Evolutionary conservation across 805 yeast species (phyloP), one percentile per base, ranked within the genome.

Genomic region (Myxozyma vanderwaltii): DNA sequence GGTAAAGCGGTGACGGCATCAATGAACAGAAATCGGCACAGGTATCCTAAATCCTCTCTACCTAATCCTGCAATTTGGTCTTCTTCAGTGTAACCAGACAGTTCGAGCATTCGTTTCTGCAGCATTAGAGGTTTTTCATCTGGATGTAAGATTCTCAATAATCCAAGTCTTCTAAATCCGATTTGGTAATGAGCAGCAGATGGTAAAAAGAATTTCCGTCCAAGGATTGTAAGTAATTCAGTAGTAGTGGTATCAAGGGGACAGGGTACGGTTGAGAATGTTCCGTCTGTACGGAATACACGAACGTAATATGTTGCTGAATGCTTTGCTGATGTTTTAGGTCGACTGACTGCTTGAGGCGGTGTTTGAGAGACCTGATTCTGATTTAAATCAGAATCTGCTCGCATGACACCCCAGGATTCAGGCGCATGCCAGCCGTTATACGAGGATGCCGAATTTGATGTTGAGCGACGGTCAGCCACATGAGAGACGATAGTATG

Each of bases 251-350:
- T 87, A 58, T 86, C 88, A 35, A 88, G 79, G 0, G 92, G 83
- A 69, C 96, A 86, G 15, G 91, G 83, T 21, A 92, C 75, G 0
- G 96, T 89, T 15, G 94, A 87, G 64, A 90, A 89, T 10, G 91
- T 87, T 67, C 90, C 91, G 58, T 89, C 96, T 53, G 84, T 88
- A 59, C 87, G 84, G 75, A 88, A 91, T 1, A 92, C 85, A 61
- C 96, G 83, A 23, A 92, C 76, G 61, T 79, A 81, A 65, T 76
- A 81, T 5, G 59, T 49, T 21, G 57, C 51, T 5, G 59, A 49
- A 17, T 15, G 47, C 10, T 51, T 51, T 15, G 19, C 23, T 15
- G 47, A 26, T 19, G 55, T 31, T 24, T 50, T 40, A 33, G 57
- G 27, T n/a, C 29, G 58, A 3, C 51, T 33, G 3, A 49, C 12